Conservation (phyloP, 441 rosid species). For the Pelargonium myrrhifolium region DNA sequence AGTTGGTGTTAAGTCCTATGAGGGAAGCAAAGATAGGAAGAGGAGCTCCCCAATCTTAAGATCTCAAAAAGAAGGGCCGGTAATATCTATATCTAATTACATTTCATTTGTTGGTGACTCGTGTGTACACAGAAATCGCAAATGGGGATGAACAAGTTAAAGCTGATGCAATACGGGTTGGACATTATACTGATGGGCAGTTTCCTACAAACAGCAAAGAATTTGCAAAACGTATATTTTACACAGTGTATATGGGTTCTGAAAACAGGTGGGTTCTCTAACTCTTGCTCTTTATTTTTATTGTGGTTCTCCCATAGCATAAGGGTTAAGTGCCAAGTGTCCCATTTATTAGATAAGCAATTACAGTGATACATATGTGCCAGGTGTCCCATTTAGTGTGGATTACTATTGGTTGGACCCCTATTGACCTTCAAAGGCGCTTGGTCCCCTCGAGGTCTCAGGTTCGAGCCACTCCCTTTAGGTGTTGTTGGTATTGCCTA, state of each 20-base stretch:
- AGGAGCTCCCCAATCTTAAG: background rate
- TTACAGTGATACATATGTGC: too few species aligned
- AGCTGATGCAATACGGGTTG: conserved; percentile 84
- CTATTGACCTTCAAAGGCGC: background rate
- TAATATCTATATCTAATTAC: background rate
- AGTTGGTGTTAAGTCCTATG: background rate
- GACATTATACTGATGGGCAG: conserved; percentile 57
- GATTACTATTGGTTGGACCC: background rate
- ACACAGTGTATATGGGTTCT: conserved; percentile 90
- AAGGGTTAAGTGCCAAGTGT: background rate
- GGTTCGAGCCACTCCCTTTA: too few species aligned
- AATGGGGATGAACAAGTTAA: conserved; percentile 91
- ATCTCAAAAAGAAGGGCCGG: background rate
- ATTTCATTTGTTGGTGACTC: conserved; percentile 13
- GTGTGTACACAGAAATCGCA: conserved; percentile 52
- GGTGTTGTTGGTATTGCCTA: too few species aligned
- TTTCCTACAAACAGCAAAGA: conserved; percentile 87
- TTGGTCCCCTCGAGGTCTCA: too few species aligned
- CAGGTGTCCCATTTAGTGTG: background rate
- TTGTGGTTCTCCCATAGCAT: background rate
- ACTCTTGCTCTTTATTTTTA: background rate
- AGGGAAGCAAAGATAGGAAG: background rate
- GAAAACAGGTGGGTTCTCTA: conserved; percentile 68
- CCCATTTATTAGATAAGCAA: too few species aligned
- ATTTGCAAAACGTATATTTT: conserved; percentile 85